Conservation (phyloP, 2,329 filamentous ascomycete species). For the Colletotrichum spinosum region DNA sequence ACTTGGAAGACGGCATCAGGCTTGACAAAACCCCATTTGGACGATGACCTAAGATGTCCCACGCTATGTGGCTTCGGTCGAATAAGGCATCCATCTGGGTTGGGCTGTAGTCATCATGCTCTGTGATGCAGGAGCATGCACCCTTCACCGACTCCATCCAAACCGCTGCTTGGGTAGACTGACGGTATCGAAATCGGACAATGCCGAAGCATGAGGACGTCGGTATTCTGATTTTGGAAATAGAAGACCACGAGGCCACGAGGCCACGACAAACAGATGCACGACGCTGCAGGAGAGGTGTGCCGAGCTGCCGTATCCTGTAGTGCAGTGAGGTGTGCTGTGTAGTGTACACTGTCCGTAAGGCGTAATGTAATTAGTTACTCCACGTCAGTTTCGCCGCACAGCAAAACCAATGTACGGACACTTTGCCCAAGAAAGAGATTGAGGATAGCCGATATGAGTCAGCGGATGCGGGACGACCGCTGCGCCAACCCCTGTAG, state of each 20-base stretch:
- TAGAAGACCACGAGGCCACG: background rate
- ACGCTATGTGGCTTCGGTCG: background rate
- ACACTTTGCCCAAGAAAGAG: slow-evolving; percentile 10
- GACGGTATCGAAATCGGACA: slow-evolving; percentile 12
- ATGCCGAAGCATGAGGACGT: slow-evolving; percentile 26
- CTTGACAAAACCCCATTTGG: slow-evolving; percentile 7
- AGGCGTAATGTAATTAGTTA: too few relatives aligned
- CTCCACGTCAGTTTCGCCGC: too few relatives aligned
- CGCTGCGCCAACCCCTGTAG: slow-evolving; percentile 11
- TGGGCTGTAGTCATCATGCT: slow-evolving; percentile 21
- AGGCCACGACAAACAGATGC: background rate
- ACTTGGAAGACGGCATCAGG: slow-evolving; percentile 11
- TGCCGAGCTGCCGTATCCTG: slow-evolving; percentile 21
- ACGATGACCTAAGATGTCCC: slow-evolving; percentile 25
- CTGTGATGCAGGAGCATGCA: slow-evolving; percentile 7
- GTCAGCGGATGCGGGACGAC: slow-evolving; percentile 25
- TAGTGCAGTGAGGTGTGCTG: slow-evolving; percentile 5
- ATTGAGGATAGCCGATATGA: slow-evolving; percentile 18
- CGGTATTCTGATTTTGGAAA: slow-evolving; percentile 4
- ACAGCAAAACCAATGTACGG: background rate
- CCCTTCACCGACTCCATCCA: slow-evolving; percentile 9
- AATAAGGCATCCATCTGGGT: slow-evolving; percentile 12
- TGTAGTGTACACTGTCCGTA: too few relatives aligned
- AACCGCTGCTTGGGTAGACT: background rate
- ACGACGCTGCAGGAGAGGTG: slow-evolving; percentile 5